phyloP scores from a whole-genome alignment of 768 basidiomycete genomes.

The Macrocybe gigantea region DNA sequence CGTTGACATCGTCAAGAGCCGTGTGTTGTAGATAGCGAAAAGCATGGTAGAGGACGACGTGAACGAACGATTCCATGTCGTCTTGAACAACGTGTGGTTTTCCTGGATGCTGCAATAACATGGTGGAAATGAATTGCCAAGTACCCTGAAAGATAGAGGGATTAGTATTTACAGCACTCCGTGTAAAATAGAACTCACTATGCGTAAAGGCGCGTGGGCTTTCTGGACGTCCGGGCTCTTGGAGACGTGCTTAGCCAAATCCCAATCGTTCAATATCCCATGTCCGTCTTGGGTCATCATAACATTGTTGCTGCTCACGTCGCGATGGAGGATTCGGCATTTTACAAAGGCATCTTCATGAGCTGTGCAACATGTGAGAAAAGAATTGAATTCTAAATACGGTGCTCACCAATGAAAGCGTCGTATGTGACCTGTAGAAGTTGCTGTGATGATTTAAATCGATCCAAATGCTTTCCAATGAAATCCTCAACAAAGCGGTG shows the following conservation, averaged over 20 bases:
- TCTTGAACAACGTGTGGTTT: slow-evolving; percentile 5
- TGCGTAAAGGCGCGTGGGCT: slow-evolving; percentile 1
- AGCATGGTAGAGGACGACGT: slow-evolving; percentile 4
- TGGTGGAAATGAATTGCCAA: slow-evolving; percentile 11
- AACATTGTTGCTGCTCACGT: slow-evolving; percentile 7
- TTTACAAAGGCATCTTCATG: slow-evolving; percentile 5
- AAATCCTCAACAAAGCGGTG: slow-evolving; percentile 15
- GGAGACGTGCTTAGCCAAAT: slow-evolving; percentile 1
- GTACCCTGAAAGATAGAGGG: slow-evolving; percentile 4
- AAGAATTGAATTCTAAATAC: background rate
- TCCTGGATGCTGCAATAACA: background rate
- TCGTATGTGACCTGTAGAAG: slow-evolving; percentile 13
- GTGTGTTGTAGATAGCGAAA: slow-evolving; percentile 7
- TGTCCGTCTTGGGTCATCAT: slow-evolving; percentile 4
- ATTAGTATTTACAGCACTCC: background rate
- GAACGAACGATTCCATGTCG: slow-evolving; percentile 10
- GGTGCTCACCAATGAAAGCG: slow-evolving; percentile 16
- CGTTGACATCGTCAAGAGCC: too few species aligned
- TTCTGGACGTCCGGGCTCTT: background rate
- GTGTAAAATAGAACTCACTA: slow-evolving; percentile 1
- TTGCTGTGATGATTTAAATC: slow-evolving; percentile 11
- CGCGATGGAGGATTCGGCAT: slow-evolving; percentile 7
- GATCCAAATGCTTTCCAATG: slow-evolving; percentile 9
- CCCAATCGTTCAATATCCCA: slow-evolving; percentile 12
- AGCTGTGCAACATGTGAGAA: background rate